Base-by-base conservation (phyloP, 2,329 filamentous ascomycete genomes). In the Thermoascus crustaceus region DNA sequence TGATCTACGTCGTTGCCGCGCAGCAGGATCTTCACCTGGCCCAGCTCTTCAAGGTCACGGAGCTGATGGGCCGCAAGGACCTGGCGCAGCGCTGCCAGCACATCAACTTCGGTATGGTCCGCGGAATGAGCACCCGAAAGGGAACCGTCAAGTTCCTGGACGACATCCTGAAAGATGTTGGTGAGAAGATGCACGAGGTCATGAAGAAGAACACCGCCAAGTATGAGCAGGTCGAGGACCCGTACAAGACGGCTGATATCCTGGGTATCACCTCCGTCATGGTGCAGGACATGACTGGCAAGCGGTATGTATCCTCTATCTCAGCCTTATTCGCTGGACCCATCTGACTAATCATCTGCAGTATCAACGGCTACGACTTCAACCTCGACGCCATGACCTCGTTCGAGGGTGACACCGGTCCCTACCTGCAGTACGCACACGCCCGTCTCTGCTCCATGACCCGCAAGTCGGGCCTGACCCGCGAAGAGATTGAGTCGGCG, bases 281-380 rank as follows among this genome's bases (percentile, higher is more conserved):
- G 87, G 86, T 94, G 13, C 89, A 96, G 64, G 91, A 96, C 56
- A 94, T 96, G 86, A 83, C 77, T 46, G 91, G 89, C 59, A 96
- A 95, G 76, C 77, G 85, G 80, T 82, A 63, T 46, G 73, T 53
- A 13, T 7, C 16, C 8, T 9, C 6, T 26, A 10, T 30, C n/a
- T 14, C 3, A 10, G 4, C 16, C 3, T 14, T 67, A 61, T 8
- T 53, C 54, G 20, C 61, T 64, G 40, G 66, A 61, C 39, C 56
- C 71, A n/a, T 62, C 66, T 47, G 64, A 73, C 59, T 67, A 68
- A 39, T 53, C 9, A 27, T 11, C 22, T 18, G n/a, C 38, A 71
- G 70, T 44, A 68, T 78, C 54, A 78, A 79, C 61, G 73, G 75
- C 50, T 79, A 80, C 57, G 68, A 73, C 48, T 80, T 80, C 61